Percentiles rank a stretch among this genome's conserved stretches.
Evolutionary conservation across 2,329 filamentous ascomycete species (phyloP).

Genomic region (Exutisphaerella laricina): DNA sequence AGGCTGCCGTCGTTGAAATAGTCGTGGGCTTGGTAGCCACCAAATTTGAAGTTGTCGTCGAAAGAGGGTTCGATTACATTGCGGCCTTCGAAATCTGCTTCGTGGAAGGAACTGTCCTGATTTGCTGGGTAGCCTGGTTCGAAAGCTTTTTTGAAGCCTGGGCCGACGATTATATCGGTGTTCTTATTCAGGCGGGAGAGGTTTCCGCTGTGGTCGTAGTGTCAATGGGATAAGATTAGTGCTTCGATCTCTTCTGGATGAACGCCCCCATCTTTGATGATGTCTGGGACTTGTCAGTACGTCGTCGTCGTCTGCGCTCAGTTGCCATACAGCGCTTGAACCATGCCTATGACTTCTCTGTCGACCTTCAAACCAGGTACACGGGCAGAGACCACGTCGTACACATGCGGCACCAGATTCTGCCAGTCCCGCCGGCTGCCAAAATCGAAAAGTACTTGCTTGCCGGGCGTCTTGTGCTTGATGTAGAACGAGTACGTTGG

Average conservation of each 20-base stretch:
- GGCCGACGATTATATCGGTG: constrained; percentile 49
- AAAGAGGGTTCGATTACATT: constrained; percentile 20
- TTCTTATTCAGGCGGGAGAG: constrained; percentile 42
- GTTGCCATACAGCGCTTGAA: background rate
- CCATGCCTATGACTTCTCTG: constrained; percentile 22
- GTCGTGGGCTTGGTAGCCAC: constrained; percentile 38
- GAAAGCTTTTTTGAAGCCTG: constrained; percentile 45
- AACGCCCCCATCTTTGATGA: constrained; percentile 34
- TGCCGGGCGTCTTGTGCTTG: constrained; percentile 18
- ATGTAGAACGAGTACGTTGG: constrained; percentile 18
- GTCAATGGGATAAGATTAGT: constrained; percentile 42
- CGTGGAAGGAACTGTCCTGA: constrained; percentile 81
- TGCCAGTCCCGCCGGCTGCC: constrained; percentile 40
- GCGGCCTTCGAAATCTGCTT: constrained; percentile 40
- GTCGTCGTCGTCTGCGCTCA: background rate
- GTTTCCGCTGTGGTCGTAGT: constrained; percentile 49
- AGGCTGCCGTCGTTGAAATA: constrained; percentile 41
- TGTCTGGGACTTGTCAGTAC: constrained; percentile 19
- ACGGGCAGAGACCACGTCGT: constrained; percentile 10
- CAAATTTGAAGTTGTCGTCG: constrained; percentile 31
- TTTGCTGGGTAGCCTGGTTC: constrained; percentile 45
- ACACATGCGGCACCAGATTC: constrained; percentile 30
- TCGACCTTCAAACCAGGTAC: constrained; percentile 24
- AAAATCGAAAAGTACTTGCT: constrained; percentile 40
- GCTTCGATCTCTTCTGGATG: constrained; percentile 33